Base-by-base conservation (phyloP, 805 yeast genomes). In the Spathaspora girioi region DNA sequence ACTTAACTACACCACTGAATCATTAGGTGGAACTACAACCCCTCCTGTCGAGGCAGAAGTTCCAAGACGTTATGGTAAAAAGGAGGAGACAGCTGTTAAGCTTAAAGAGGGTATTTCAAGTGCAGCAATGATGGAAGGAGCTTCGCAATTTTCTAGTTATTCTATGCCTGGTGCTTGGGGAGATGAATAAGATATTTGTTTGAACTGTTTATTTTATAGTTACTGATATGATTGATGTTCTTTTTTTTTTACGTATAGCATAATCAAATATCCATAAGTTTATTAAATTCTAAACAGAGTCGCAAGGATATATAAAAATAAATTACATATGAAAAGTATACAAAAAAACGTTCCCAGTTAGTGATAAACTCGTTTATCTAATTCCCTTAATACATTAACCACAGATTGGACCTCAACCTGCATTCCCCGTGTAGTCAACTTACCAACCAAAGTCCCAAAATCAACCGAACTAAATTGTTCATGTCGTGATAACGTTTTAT, bases 361-460 rank as follows among this genome's bases (percentile, higher is more conserved):
- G 54, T 77, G 71, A 59, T 79, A 79, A 38, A 83, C 73, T 59
- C 85, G 75, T 62, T 88, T 77, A 66, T 91, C 97, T 62, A 91
- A 73, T 59, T 89, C 94, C 35, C 96, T 75, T 55, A 90, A 70
- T 18, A 89, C 91, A 59, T 87, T 86, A 29, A 94, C 96, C 32
- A 91, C 94, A 58, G 90, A 82, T 60, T 86, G 89, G n/a, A 88
- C 96, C 62, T 91, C 97, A 45, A 91, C 96, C 60, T 86, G 89
- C 86, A 88, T 87, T 2, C 96, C 97, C 55, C 87, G 75, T 1
- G 96, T 87, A 29, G 86, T 82, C 57, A 90, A 76, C 59, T 86
- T 82, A 12, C 87, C 87, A 4, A 89, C 91, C 54, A 89, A 72
- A 2, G 84, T 80, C 50, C 87, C 81, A 61, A 89, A 82, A 55